A percentile compares a stretch with the other conserved stretches of the same genome.
Conservation (phyloP, 1,139 yeast genomes). For the Geotrichum australiense region DNA sequence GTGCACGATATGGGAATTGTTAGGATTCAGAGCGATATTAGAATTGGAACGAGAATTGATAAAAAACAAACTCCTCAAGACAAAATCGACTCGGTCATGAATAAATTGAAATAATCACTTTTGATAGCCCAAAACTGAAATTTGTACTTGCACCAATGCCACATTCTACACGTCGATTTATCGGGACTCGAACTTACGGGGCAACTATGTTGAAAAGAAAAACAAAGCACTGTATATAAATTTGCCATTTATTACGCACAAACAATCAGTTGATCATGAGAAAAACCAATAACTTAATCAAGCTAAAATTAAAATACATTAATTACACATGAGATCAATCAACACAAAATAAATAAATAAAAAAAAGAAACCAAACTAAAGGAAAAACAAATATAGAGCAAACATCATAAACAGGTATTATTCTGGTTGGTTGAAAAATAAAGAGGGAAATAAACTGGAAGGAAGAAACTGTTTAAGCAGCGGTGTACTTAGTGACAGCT, state of each 20-base stretch:
- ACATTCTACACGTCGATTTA: too few relatives aligned
- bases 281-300: not conserved
- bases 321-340: slow-evolving; percentile 7
- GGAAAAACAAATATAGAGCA: not conserved
- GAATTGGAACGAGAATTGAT: slow-evolving; percentile 60
- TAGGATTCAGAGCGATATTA: slow-evolving; percentile 75
- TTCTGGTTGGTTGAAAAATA: too few relatives aligned
- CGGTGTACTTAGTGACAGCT: slow-evolving; percentile 98
- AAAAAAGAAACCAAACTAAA: slow-evolving; percentile 7
- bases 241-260: too few relatives aligned
- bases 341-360: slow-evolving; percentile 11
- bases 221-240: too few relatives aligned
- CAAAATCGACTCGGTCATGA: slow-evolving; percentile 27
- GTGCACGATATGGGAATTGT: slow-evolving; percentile 64
- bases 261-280: too few relatives aligned
- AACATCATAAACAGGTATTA: too few relatives aligned
- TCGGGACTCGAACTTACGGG: too few relatives aligned
- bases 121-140: not conserved
- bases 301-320: slow-evolving; percentile 6
- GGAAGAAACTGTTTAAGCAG: slow-evolving; percentile 35
- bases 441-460: not conserved
- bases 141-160: too few relatives aligned
- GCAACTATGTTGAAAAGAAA: too few relatives aligned
- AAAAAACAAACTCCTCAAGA: slow-evolving; percentile 32
- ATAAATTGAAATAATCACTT: slow-evolving; percentile 2